These are phyloP conservation scores for Lepidium sativum DNA, from an alignment of 345 rosid genomes.

Conservation along the genomic window DNA sequence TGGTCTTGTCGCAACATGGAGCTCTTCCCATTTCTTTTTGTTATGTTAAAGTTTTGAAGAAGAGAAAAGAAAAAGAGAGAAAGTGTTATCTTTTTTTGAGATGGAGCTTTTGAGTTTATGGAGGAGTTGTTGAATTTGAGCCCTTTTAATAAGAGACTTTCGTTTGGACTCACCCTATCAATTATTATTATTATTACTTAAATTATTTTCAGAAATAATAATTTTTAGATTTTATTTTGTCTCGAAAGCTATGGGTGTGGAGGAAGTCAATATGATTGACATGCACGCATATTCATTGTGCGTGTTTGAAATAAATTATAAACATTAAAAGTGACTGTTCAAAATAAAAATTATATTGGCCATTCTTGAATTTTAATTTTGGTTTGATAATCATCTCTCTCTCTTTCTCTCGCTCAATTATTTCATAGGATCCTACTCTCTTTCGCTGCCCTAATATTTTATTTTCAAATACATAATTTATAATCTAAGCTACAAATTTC, in stretches of 20 bases:
- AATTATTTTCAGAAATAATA: conserved; percentile 1
- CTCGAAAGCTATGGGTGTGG: conserved; percentile 15
- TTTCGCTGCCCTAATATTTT: not conserved
- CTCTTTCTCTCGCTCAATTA: not conserved
- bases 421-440: not conserved
- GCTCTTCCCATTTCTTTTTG: conserved; percentile 74
- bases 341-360: not conserved
- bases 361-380: not conserved
- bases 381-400: not conserved
- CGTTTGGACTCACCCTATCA: conserved; percentile 17
- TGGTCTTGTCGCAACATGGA: conserved; percentile 96
- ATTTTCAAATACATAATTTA: not conserved
- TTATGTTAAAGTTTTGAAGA: conserved; percentile 7
- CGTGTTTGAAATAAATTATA: conserved; percentile 6
- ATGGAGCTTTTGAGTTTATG: conserved; percentile 19
- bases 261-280: conserved; percentile 35
- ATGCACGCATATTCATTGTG: conserved; percentile 25
- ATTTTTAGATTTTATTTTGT: conserved; percentile 5
- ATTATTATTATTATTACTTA: not conserved
- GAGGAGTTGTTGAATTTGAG: conserved; percentile 26
- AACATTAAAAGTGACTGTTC: not conserved
- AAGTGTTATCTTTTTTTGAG: conserved; percentile 7
- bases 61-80: not conserved
- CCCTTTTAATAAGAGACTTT: conserved; percentile 27
- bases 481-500: not conserved